Conservation (phyloP, 306 rosid genomes). For the Citrullus mucosospermus region DNA sequence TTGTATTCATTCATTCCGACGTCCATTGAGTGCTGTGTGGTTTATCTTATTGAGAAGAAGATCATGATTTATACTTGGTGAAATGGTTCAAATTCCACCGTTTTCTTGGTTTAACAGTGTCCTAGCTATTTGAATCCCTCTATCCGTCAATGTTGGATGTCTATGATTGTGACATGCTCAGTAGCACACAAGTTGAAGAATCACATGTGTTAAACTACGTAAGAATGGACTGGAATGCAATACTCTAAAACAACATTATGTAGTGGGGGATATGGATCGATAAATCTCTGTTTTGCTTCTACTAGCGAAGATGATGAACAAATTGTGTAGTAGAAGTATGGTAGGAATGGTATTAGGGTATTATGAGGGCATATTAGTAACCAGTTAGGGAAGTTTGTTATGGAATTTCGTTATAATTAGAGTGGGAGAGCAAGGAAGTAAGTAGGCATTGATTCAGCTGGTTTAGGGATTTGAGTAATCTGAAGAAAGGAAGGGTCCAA, state of each 20-base stretch:
- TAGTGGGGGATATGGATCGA: background rate
- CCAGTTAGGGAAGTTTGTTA: too few relatives aligned
- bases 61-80: background rate
- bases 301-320: background rate
- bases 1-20: too few relatives aligned
- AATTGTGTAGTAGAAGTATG: background rate
- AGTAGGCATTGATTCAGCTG: too few relatives aligned
- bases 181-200: background rate
- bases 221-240: background rate
- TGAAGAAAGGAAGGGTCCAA: too few relatives aligned
- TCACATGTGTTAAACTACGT: background rate
- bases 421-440: too few relatives aligned
- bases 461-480: too few relatives aligned
- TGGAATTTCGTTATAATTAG: too few relatives aligned
- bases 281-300: background rate
- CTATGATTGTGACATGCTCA: background rate
- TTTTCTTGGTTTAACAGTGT: background rate
- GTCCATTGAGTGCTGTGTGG: background rate
- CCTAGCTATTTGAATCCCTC: background rate
- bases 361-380: too few relatives aligned
- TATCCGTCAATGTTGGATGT: background rate
- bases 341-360: too few relatives aligned
- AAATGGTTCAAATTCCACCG: background rate
- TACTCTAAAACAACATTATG: background rate
- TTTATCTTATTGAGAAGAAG: background rate